Base-by-base conservation (phyloP, 495 filamentous ascomycete species). In the Geopyxis carbonaria region DNA sequence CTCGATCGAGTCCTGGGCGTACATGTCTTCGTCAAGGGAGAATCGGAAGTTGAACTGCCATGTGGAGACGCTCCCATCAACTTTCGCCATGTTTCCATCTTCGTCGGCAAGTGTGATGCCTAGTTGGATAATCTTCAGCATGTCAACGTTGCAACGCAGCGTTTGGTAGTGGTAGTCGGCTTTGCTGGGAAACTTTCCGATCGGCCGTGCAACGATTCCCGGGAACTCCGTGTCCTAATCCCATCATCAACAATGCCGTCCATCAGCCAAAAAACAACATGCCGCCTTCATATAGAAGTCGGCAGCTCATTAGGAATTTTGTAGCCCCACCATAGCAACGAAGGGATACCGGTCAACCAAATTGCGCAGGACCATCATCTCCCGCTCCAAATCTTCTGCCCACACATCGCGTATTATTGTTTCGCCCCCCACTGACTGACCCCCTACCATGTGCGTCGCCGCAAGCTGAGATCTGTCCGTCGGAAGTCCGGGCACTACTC, bases 41-140 rank as follows among this genome's bases (percentile, higher is more conserved):
- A 95, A 97, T 50, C 86, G 80, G 62, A 97, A 97, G 63, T 97
- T 94, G 68, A 97, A 97, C 46, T 92, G 84, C 89, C 89, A 97
- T 14, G 89, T 92, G 50, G 76, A 87, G 67, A 68, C 44, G 68
- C 73, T 2, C 75, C 68, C 7, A 80, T 82, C 5, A 78, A 80
- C 48, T 7, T 80, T 72, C 30, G 51, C 51, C 19, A 54, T 45
- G 41, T 94, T 80, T 25, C 91, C 91, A 38, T 91, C 74, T 34
- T 80, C 65, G 37, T 80, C 77, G 61, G 93, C 93, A 22, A 97
- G 61, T 1, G 86, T 92, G 45, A 97, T 78, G 31, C 89, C 89
- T 29, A 97, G 75, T 55, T 97, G 89, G 45, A 97, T 93, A 47
- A 95, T 81, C 56, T 89, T 93, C 34, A 97, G 70, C 46, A 97